Base-by-base conservation (phyloP, 177 flowering plant genomes). In the Telopea speciosissima region DNA sequence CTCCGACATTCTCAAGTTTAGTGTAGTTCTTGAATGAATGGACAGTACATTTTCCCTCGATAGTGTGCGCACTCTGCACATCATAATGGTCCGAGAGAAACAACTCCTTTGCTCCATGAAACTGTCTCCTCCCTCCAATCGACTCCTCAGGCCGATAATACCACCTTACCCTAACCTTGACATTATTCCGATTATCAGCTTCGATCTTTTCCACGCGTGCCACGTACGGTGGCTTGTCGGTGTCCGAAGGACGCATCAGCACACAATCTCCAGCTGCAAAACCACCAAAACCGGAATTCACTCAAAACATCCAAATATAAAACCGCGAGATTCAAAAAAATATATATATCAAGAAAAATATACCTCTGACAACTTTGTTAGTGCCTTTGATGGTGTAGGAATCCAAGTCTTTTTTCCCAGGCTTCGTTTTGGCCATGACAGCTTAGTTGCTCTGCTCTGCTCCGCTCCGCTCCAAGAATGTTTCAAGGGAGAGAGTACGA, bases 121-220 rank as follows among this genome's bases (percentile, higher is more conserved):
- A 88, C 81, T 83, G 88, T 61, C 85, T 78, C 22, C 91, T 54
- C 2, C 89, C 91, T 5, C 87, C 87, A 14, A 78, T 73, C 0
- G 88, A 79, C 67, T 88, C 91, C 81, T 88, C 91, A 0, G 89
- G 91, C 40, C 91, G 75, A 64, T 88, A 88, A 60, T 85, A 88
- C 91, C 89, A 88, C 64, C 87, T 74, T 9, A 85, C 87, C 17
- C 76, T 76, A 36, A 88, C 88, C 79, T 76, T 88, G 63, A 83
- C 81, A 59, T 82, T 77, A 79, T 82, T 88, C 40, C 89, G 78
- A 54, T 71, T 73, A 73, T 88, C 88, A 6, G 84, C 83, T 70
- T 85, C 88, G 9, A 88, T 82, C 72, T 78, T 85, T 78, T 86
- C 88, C 24, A 86, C 82, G 8, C 82, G 86, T 8, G 88, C 88